Evolutionary conservation across 208 protist species (phyloP).

Genomic region (Leishmania martiniquensis): DNA sequence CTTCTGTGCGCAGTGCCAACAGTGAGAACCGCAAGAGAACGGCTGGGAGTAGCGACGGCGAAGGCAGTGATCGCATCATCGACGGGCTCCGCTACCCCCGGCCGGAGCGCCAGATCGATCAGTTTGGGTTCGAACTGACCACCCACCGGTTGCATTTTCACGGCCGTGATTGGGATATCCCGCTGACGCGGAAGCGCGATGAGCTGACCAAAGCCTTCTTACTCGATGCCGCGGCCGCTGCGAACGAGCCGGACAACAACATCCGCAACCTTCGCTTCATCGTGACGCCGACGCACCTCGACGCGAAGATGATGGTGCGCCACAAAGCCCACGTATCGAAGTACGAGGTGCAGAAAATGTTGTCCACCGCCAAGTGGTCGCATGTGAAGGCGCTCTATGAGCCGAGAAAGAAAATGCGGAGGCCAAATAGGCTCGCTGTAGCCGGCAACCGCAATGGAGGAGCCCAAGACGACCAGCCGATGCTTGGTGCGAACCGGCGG

Average conservation of each 20-base stretch:
- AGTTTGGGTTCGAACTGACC: slow-evolving; percentile 62
- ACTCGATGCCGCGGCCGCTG: slow-evolving; percentile 46
- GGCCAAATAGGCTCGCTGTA: slow-evolving; percentile 6
- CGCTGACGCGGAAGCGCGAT: slow-evolving; percentile 53
- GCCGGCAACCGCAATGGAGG: neutral
- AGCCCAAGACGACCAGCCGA: slow-evolving; percentile 17
- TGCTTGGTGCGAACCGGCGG: slow-evolving; percentile 20
- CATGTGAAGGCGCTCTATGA: slow-evolving; percentile 60
- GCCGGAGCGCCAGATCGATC: slow-evolving; percentile 62
- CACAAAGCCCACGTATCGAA: slow-evolving; percentile 47
- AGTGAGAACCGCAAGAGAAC: slow-evolving; percentile 18
- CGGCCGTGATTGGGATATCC: slow-evolving; percentile 71
- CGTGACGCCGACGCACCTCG: slow-evolving; percentile 41
- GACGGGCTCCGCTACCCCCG: slow-evolving; percentile 67
- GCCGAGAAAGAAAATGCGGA: slow-evolving; percentile 45
- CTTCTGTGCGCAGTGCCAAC: slow-evolving; percentile 10
- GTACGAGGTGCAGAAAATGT: slow-evolving; percentile 52
- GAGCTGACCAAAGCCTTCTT: slow-evolving; percentile 61
- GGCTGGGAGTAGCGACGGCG: slow-evolving; percentile 32
- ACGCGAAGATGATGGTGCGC: slow-evolving; percentile 62
- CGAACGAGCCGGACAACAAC: slow-evolving; percentile 46
- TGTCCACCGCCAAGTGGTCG: slow-evolving; percentile 41
- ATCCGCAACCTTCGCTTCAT: slow-evolving; percentile 69
- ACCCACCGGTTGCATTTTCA: slow-evolving; percentile 73
- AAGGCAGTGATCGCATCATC: slow-evolving; percentile 54